A percentile compares a stretch with the other conserved stretches of the same genome.
Conservation (phyloP, 2,329 filamentous ascomycete genomes). For the Microcera coccophila region DNA sequence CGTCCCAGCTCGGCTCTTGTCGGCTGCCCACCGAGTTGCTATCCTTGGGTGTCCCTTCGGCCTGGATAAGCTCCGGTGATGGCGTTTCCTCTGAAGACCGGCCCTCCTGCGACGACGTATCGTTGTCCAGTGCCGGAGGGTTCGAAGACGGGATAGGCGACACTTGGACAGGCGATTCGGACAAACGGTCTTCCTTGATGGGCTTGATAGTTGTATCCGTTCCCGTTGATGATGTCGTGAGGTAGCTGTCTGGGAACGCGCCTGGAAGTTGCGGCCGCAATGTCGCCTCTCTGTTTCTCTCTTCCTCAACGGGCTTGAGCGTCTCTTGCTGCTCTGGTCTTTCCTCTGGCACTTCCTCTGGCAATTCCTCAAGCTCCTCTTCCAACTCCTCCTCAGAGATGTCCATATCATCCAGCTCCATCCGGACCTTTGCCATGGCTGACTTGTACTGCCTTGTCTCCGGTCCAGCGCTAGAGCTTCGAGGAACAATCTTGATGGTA, state of each 20-base stretch:
- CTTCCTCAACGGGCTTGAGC: conserved; percentile 13
- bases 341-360: too few species aligned
- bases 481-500: conserved; percentile 18
- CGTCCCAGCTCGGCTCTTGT: conserved; percentile 68
- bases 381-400: conserved; percentile 47
- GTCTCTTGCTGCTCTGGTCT: conserved; percentile 16
- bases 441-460: conserved; percentile 52
- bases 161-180: conserved; percentile 66
- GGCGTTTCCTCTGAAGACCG: conserved; percentile 61
- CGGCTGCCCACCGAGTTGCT: conserved; percentile 34
- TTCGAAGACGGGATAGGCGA: conserved; percentile 40
- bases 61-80: conserved; percentile 57
- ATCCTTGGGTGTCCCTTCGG: conserved; percentile 37
- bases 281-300: conserved; percentile 15
- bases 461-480: conserved; percentile 32
- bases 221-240: conserved; percentile 30
- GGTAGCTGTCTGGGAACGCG: conserved; percentile 41
- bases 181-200: conserved; percentile 45
- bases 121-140: conserved; percentile 64
- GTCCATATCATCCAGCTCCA: conserved; percentile 69
- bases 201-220: conserved; percentile 27
- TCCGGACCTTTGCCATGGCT: conserved; percentile 50
- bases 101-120: conserved; percentile 68
- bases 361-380: too few species aligned
- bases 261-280: conserved; percentile 37